Evolutionary conservation across 2,329 filamentous ascomycete species (phyloP).

Genomic region (Arthrobotrys musiformis): DNA sequence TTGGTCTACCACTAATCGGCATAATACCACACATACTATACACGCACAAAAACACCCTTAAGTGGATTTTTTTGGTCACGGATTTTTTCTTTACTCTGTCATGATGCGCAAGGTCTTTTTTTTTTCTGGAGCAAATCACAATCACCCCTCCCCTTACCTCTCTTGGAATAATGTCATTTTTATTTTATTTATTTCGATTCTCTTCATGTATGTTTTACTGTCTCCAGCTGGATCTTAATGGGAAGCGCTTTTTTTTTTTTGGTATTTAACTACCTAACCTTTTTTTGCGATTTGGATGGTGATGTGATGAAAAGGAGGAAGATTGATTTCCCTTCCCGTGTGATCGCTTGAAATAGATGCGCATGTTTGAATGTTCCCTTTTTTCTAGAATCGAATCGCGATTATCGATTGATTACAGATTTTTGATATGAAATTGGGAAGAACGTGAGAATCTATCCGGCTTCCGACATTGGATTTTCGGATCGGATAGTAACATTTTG

Average conservation of each 20-base stretch:
- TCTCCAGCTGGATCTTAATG: slow-evolving; percentile 55
- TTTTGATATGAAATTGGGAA: too few relatives aligned
- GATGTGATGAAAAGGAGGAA: background rate
- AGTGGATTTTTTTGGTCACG: slow-evolving; percentile 12
- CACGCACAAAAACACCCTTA: slow-evolving; percentile 15
- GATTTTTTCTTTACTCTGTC: slow-evolving; percentile 10
- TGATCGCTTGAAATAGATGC: slow-evolving; percentile 6
- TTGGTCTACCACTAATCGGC: slow-evolving; percentile 27
- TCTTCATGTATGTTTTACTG: slow-evolving; percentile 55
- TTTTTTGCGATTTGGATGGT: background rate
- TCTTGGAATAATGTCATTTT: slow-evolving; percentile 21
- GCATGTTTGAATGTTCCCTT: background rate
- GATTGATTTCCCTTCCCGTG: background rate
- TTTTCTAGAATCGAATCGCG: background rate
- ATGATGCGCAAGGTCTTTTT: slow-evolving; percentile 7
- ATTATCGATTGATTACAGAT: background rate
- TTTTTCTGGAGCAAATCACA: background rate
- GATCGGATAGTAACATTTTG: too few relatives aligned
- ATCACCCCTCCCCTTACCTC: background rate
- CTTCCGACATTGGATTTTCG: too few relatives aligned
- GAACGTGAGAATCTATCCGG: too few relatives aligned
- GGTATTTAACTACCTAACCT: background rate
- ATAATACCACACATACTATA: slow-evolving; percentile 21
- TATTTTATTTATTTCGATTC: slow-evolving; percentile 18
- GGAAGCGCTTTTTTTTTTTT: slow-evolving; percentile 49